Percentiles rank a stretch among this genome's conserved stretches.
phyloP scores from a whole-genome alignment of 2,329 filamentous ascomycete genomes.

The Alternaria atra region DNA sequence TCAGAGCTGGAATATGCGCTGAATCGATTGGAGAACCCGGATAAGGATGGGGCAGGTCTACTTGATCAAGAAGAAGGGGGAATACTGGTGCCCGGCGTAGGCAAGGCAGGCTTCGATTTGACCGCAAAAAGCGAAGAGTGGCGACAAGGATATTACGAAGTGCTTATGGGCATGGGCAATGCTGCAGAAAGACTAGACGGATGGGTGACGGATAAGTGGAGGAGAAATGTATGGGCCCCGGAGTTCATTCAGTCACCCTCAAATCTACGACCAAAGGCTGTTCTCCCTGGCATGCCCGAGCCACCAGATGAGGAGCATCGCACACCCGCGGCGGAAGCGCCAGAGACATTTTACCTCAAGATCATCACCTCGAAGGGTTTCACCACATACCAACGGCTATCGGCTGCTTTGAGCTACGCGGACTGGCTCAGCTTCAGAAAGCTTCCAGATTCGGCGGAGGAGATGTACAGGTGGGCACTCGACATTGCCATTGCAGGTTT shows the following conservation, averaged over 20 bases:
- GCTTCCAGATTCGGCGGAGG: slow-evolving; percentile 69
- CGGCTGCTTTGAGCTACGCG: slow-evolving; percentile 83
- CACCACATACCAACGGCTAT: slow-evolving; percentile 77
- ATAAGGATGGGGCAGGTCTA: slow-evolving; percentile 73
- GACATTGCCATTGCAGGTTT: slow-evolving; percentile 73
- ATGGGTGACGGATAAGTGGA: slow-evolving; percentile 73
- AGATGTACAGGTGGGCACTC: slow-evolving; percentile 79
- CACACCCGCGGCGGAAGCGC: slow-evolving; percentile 69
- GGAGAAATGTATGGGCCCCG: slow-evolving; percentile 71
- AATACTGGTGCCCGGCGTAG: slow-evolving; percentile 45
- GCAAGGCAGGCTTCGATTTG: slow-evolving; percentile 70
- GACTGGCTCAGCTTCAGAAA: slow-evolving; percentile 85
- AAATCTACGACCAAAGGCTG: slow-evolving; percentile 80
- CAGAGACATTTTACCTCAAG: slow-evolving; percentile 82
- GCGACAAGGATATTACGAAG: slow-evolving; percentile 85
- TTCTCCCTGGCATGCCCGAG: slow-evolving; percentile 69
- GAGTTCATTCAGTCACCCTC: slow-evolving; percentile 82
- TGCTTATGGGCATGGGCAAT: slow-evolving; percentile 78
- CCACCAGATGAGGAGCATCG: slow-evolving; percentile 82
- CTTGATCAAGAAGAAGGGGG: slow-evolving; percentile 65
- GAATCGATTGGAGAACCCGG: slow-evolving; percentile 72
- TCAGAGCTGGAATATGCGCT: slow-evolving; percentile 68
- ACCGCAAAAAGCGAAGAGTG: slow-evolving; percentile 81
- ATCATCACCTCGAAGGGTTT: slow-evolving; percentile 84
- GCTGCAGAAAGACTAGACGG: slow-evolving; percentile 84